These are phyloP conservation scores for Rubia yunnanensis DNA, from an alignment of 257 asterid genomes.

Conservation along the genomic window DNA sequence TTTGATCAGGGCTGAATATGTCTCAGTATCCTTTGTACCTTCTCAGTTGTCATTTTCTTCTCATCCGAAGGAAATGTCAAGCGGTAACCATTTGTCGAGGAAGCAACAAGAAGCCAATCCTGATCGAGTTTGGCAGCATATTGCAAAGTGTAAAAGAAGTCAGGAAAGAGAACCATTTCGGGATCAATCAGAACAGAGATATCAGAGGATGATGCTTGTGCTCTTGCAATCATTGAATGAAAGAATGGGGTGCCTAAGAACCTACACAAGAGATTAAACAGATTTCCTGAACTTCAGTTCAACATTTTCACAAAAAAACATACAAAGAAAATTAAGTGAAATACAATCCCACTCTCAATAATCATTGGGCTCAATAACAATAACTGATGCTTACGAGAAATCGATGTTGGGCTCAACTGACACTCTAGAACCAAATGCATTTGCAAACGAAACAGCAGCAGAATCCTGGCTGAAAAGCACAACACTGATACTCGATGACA, in stretches of 20 bases:
- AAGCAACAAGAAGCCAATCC: conserved; percentile 74
- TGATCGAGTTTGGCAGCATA: conserved; percentile 75
- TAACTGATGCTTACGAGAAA: conserved; percentile 48
- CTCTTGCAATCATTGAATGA: conserved; percentile 89
- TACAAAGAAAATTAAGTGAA: neutral
- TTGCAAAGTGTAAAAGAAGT: conserved; percentile 52
- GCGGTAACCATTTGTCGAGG: conserved; percentile 35
- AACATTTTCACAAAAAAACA: neutral
- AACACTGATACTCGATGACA: conserved; percentile 46
- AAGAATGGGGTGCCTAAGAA: conserved; percentile 73
- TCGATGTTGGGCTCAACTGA: conserved; percentile 68
- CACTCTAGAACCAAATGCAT: conserved; percentile 49
- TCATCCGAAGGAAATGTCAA: conserved; percentile 53
- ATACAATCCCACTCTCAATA: neutral
- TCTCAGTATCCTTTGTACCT: conserved; percentile 37
- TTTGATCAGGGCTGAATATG: conserved; percentile 5
- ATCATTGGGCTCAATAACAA: neutral
- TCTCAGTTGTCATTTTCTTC: conserved; percentile 23
- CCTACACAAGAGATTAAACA: conserved; percentile 30
- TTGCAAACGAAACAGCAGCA: conserved; percentile 57
- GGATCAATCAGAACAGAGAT: conserved; percentile 69
- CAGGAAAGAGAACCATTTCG: conserved; percentile 57
- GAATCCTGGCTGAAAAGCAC: conserved; percentile 76
- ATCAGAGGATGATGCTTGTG: conserved; percentile 66
- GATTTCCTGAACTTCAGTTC: neutral